Conservation (phyloP, 2,329 filamentous ascomycete genomes). For the Trichoderma endophyticum region DNA sequence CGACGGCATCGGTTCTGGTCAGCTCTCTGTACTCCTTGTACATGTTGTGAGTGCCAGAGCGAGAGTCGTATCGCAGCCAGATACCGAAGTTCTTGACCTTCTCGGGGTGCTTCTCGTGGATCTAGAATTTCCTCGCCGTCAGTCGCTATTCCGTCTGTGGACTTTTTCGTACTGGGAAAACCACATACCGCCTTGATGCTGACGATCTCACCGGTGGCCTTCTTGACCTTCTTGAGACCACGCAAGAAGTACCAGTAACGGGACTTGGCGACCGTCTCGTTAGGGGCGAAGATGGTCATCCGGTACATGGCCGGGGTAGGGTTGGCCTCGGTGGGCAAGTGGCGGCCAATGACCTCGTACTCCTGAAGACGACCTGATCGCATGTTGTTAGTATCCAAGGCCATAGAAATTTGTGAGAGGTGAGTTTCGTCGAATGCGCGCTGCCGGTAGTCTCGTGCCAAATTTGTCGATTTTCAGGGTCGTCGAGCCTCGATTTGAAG, state of each 20-base stretch:
- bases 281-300: conserved; percentile 99
- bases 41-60: conserved; percentile 99
- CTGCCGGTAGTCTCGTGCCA: conserved; percentile 3
- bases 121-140: conserved; percentile 50
- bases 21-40: conserved; percentile 99
- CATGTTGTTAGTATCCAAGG: conserved; percentile 31
- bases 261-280: conserved; percentile 97
- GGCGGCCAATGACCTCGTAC: conserved; percentile 99
- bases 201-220: conserved; percentile 99
- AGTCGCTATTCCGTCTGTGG: not conserved
- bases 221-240: conserved; percentile 99
- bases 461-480: not conserved
- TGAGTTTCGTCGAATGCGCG: conserved; percentile 2
- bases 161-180: not conserved
- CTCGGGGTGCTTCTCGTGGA: conserved; percentile 96
- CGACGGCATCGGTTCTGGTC: conserved; percentile 90
- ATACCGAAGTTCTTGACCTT: conserved; percentile 99
- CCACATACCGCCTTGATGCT: conserved; percentile 80
- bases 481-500: not conserved
- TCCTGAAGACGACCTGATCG: conserved; percentile 93
- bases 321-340: conserved; percentile 96
- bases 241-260: conserved; percentile 99
- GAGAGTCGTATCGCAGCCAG: conserved; percentile 99
- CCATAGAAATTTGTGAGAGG: not conserved
- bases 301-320: conserved; percentile 98